Conservation (phyloP, 1,284 basidiomycete genomes). For the Volvariella surrecta region DNA sequence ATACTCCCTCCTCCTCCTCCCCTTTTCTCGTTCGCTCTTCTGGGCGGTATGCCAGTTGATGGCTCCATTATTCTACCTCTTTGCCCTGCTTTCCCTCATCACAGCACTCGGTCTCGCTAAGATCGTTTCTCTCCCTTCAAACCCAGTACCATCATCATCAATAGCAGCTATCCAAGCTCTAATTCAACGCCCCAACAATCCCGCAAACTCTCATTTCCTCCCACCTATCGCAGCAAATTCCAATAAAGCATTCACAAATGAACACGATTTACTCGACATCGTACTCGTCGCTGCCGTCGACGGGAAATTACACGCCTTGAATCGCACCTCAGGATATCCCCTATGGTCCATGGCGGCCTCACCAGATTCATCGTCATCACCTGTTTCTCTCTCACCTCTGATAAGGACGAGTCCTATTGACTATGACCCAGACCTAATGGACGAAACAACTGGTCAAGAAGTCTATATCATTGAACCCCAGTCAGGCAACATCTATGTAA, state of each 20-base stretch:
- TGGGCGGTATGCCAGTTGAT: constrained; percentile 21
- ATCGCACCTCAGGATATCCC: constrained; percentile 66
- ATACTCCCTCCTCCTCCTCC: neutral
- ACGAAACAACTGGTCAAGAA: constrained; percentile 54
- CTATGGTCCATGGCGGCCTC: constrained; percentile 78
- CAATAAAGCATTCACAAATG: constrained; percentile 9
- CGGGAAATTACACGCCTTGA: constrained; percentile 82
- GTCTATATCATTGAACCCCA: constrained; percentile 89
- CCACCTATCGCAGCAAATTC: constrained; percentile 11
- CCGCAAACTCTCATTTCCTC: constrained; percentile 13
- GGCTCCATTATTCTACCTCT: constrained; percentile 17
- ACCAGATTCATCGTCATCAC: constrained; percentile 25
- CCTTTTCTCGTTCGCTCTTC: neutral
- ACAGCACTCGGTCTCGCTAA: constrained; percentile 18
- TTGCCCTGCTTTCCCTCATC: constrained; percentile 12
- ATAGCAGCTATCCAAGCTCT: constrained; percentile 14
- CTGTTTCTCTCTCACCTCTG: constrained; percentile 56
- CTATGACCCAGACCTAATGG: constrained; percentile 44
- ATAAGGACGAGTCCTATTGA: constrained; percentile 59
- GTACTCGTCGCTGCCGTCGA: constrained; percentile 86
- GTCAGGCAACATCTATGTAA: constrained; percentile 82
- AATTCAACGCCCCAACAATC: constrained; percentile 11
- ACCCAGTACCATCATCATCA: constrained; percentile 8
- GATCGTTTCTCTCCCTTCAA: constrained; percentile 15
- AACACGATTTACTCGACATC: constrained; percentile 55